Evolutionary conservation across 305 asterid species (phyloP).

Genomic region (Fraxinus latifolia): DNA sequence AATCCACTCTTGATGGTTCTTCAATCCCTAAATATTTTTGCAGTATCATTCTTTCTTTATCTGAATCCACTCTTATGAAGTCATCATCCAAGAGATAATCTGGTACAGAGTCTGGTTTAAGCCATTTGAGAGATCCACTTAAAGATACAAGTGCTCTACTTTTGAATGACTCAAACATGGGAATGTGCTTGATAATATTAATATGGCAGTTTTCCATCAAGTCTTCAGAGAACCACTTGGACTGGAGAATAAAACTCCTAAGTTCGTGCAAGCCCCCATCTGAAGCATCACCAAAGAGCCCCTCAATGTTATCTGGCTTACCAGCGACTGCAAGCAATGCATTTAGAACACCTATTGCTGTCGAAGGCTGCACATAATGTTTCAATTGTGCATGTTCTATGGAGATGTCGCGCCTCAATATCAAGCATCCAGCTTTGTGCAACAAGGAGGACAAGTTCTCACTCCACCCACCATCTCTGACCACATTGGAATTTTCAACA

Average conservation of each 20-base stretch:
- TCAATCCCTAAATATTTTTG: constrained; percentile 61
- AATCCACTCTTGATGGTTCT: constrained; percentile 68
- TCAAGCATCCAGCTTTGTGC: constrained; percentile 73
- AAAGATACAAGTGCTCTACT: constrained; percentile 73
- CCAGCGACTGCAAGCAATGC: constrained; percentile 67
- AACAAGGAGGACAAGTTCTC: constrained; percentile 78
- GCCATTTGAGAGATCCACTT: constrained; percentile 75
- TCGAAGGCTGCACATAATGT: constrained; percentile 73
- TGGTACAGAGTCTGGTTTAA: constrained; percentile 64
- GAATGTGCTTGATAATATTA: constrained; percentile 64
- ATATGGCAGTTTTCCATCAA: constrained; percentile 51
- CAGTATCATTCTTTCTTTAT: constrained; percentile 68
- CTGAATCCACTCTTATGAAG: constrained; percentile 77
- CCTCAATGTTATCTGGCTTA: constrained; percentile 52
- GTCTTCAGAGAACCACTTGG: constrained; percentile 81
- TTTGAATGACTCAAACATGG: constrained; percentile 92
- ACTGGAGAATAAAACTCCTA: constrained; percentile 88
- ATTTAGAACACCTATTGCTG: constrained; percentile 75
- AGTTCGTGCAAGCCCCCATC: constrained; percentile 88
- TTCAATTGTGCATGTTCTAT: constrained; percentile 70
- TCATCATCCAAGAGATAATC: constrained; percentile 77
- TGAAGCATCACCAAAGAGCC: constrained; percentile 60
- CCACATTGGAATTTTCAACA: constrained; percentile 77
- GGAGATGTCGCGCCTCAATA: constrained; percentile 70
- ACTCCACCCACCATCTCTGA: constrained; percentile 96